These are phyloP conservation scores for Tylopilus sp. DNA, from an alignment of 1,284 basidiomycete genomes.

Conservation along the genomic window DNA sequence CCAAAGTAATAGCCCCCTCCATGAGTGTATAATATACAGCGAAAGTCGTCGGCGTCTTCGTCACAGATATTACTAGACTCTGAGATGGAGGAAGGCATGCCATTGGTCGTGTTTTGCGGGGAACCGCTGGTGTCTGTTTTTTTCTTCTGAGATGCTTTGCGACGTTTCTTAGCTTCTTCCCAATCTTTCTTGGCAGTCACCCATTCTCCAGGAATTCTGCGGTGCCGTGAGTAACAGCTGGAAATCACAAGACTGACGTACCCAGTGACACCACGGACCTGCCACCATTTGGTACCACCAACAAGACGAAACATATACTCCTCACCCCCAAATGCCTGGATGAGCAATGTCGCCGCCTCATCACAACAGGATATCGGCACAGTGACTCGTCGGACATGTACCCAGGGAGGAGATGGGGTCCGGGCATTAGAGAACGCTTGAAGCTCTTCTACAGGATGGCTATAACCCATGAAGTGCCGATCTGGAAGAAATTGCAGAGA, in stretches of 20 bases:
- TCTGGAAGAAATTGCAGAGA: not conserved
- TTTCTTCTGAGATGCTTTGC: constrained; percentile 45
- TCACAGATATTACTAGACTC: constrained; percentile 42
- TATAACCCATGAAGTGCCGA: constrained; percentile 22
- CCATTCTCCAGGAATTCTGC: constrained; percentile 87
- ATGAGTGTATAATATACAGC: constrained; percentile 83
- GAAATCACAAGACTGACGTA: constrained; percentile 29
- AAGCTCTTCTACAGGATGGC: constrained; percentile 80
- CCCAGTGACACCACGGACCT: constrained; percentile 77
- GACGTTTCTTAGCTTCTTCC: constrained; percentile 53
- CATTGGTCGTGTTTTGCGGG: constrained; percentile 19
- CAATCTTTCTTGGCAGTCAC: constrained; percentile 75
- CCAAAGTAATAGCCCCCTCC: constrained; percentile 85
- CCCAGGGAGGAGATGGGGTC: constrained; percentile 87
- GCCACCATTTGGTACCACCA: constrained; percentile 97
- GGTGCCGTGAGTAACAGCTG: constrained; percentile 4
- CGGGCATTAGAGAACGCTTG: constrained; percentile 84
- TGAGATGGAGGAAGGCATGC: constrained; percentile 18
- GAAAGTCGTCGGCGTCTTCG: constrained; percentile 79
- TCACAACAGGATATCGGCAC: constrained; percentile 77
- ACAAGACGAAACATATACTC: constrained; percentile 70
- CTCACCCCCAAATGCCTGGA: constrained; percentile 82
- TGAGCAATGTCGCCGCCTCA: constrained; percentile 73
- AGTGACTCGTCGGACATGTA: constrained; percentile 71
- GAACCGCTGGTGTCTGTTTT: constrained; percentile 13